phyloP scores from a whole-genome alignment of 352 stramenopile genomes.

The Lagenidium giganteum region DNA sequence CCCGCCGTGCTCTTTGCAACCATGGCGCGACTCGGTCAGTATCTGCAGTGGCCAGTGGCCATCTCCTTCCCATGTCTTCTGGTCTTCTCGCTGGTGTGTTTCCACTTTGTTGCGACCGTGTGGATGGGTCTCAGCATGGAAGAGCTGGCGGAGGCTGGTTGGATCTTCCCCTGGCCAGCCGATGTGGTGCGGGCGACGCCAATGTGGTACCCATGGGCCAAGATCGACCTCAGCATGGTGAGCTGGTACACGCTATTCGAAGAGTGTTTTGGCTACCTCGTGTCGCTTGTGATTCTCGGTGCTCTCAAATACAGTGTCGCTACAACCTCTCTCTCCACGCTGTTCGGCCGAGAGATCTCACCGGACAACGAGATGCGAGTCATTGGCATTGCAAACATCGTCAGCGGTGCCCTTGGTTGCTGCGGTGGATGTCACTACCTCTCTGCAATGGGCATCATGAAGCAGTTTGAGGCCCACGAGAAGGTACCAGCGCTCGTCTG shows the following conservation, averaged over 20 bases:
- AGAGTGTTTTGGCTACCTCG: slow-evolving; percentile 56
- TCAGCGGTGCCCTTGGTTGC: slow-evolving; percentile 55
- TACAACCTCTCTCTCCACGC: slow-evolving; percentile 71
- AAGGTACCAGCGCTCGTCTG: slow-evolving; percentile 71
- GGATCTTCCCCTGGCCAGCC: slow-evolving; percentile 67
- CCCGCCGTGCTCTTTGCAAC: slow-evolving; percentile 55
- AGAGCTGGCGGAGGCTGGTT: slow-evolving; percentile 23
- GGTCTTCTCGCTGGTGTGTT: slow-evolving; percentile 47
- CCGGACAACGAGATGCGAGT: slow-evolving; percentile 78
- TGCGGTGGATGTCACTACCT: slow-evolving; percentile 78
- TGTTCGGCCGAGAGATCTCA: slow-evolving; percentile 75
- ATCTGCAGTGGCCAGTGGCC: slow-evolving; percentile 55
- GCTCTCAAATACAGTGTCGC: slow-evolving; percentile 80
- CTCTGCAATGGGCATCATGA: slow-evolving; percentile 82
- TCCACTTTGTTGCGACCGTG: slow-evolving; percentile 37
- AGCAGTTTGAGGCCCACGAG: slow-evolving; percentile 77
- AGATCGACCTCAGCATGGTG: slow-evolving; percentile 58
- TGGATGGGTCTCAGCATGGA: slow-evolving; percentile 25
- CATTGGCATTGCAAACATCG: slow-evolving; percentile 71
- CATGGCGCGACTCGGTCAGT: slow-evolving; percentile 47
- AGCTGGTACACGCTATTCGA: slow-evolving; percentile 51
- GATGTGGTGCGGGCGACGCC: slow-evolving; percentile 57
- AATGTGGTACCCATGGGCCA: slow-evolving; percentile 73
- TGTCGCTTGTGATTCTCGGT: slow-evolving; percentile 70
- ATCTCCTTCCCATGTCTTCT: slow-evolving; percentile 73